phyloP scores from a whole-genome alignment of 2,329 filamentous ascomycete species.

The Blumeria graminis region DNA sequence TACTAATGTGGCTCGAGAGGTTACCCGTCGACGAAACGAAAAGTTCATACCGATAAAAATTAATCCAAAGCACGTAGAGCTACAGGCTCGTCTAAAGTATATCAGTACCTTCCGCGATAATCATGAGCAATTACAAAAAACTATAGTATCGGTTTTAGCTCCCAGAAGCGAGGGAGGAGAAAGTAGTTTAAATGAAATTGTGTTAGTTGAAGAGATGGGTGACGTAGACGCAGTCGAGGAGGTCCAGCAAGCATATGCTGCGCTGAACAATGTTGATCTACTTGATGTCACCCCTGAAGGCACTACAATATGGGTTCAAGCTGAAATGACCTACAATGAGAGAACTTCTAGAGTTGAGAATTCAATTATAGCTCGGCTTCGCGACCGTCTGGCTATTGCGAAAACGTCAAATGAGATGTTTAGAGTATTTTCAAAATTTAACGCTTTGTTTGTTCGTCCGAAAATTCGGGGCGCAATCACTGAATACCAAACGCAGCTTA shows the following conservation, averaged over 20 bases:
- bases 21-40: constrained; percentile 77
- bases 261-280: constrained; percentile 82
- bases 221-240: constrained; percentile 95
- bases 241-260: constrained; percentile 81
- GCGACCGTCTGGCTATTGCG: constrained; percentile 79
- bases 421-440: constrained; percentile 98
- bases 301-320: constrained; percentile 76
- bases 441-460: constrained; percentile 91
- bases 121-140: constrained; percentile 89
- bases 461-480: constrained; percentile 96
- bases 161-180: constrained; percentile 38
- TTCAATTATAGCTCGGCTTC: constrained; percentile 83
- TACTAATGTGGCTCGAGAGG: constrained; percentile 87
- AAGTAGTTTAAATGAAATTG: constrained; percentile 31
- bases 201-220: constrained; percentile 79
- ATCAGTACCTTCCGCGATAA: constrained; percentile 88
- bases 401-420: constrained; percentile 99
- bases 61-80: constrained; percentile 60
- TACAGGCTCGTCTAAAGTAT: constrained; percentile 78
- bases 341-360: constrained; percentile 93
- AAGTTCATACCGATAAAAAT: constrained; percentile 99
- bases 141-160: constrained; percentile 89
- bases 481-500: constrained; percentile 93
- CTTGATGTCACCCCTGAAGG: constrained; percentile 79
- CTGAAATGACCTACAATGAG: constrained; percentile 91